These are phyloP conservation scores for Sorghum bicolor DNA, from an alignment of 176 grass and related monocot species.

Conservation along the genomic window Sorghum_bicolor_NCBIv3 NC_012871.2:15416501-15417000, in stretches of 20 bases:
- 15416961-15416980: no score
- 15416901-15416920: background rate
- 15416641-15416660: slow-evolving; percentile 43
- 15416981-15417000: no score
- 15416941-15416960: no score
- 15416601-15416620: background rate
- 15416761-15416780: background rate
- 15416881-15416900: background rate
- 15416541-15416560: background rate
- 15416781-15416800: background rate
- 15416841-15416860: no score
- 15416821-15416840: background rate
- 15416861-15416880: background rate
- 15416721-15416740: background rate
- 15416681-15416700: slow-evolving; percentile 21
- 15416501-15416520: background rate
- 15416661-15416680: slow-evolving; percentile 36
- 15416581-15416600: no score
- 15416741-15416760: slow-evolving; percentile 20
- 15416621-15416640: background rate
- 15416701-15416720: slow-evolving; percentile 34
- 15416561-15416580: background rate
- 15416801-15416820: background rate
- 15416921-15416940: background rate
- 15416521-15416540: background rate